These are phyloP conservation scores for Fusarium paranaense DNA, from an alignment of 2,329 filamentous ascomycete genomes.

Conservation along the genomic window DNA sequence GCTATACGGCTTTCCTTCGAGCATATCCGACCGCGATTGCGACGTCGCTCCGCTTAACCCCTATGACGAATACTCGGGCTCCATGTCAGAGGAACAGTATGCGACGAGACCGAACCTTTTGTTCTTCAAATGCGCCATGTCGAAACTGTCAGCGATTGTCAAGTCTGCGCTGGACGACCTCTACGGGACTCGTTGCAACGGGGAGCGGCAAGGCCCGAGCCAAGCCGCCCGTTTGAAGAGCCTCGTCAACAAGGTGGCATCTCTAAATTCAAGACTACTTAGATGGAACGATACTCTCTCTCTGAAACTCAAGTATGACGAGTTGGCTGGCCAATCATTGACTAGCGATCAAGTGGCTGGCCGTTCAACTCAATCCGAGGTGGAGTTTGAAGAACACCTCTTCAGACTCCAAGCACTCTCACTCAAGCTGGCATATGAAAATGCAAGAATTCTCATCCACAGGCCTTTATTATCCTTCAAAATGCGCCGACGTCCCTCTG, in stretches of 20 bases:
- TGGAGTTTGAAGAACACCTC: constrained; percentile 23
- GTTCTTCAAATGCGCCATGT: constrained; percentile 40
- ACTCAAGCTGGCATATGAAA: constrained; percentile 49
- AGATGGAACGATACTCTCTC: background rate
- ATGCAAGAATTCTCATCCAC: constrained; percentile 47
- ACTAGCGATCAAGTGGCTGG: background rate
- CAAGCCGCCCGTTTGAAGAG: background rate
- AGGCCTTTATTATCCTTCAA: constrained; percentile 28
- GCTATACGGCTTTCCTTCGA: constrained; percentile 52
- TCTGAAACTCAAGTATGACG: constrained; percentile 1
- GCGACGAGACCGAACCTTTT: constrained; percentile 17
- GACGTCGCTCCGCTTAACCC: constrained; percentile 47
- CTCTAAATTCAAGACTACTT: background rate
- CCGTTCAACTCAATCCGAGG: background rate
- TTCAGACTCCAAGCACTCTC: constrained; percentile 49
- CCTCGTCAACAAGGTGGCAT: background rate
- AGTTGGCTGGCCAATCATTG: background rate
- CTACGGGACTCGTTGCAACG: constrained; percentile 14
- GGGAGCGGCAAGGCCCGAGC: background rate
- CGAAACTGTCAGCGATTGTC: constrained; percentile 29
- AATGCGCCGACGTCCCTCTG: background rate
- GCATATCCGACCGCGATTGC: constrained; percentile 49
- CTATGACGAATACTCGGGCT: constrained; percentile 28
- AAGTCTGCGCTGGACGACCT: constrained; percentile 23
- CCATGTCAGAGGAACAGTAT: background rate